phyloP scores from a whole-genome alignment of 2,329 filamentous ascomycete species.

The Paraphoma chrysanthemicola region DNA sequence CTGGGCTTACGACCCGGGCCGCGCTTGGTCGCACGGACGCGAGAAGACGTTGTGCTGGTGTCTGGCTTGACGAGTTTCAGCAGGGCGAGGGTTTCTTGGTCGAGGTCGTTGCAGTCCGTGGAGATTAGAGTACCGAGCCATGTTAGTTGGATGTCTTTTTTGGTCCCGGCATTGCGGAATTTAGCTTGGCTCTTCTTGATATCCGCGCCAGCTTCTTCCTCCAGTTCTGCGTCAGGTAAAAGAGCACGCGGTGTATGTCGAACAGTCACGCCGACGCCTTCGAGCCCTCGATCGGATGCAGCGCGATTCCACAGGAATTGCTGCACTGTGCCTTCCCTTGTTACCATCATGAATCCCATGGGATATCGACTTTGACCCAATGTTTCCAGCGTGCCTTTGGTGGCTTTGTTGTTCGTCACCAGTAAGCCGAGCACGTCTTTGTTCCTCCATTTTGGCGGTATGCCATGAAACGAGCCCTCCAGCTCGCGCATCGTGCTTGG shows the following conservation, averaged over 20 bases:
- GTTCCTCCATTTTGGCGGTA: slow-evolving; percentile 75
- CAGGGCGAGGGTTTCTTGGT: slow-evolving; percentile 28
- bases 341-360: slow-evolving; percentile 73
- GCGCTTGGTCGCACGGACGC: not conserved
- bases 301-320: slow-evolving; percentile 77
- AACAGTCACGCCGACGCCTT: slow-evolving; percentile 55
- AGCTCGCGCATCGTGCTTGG: slow-evolving; percentile 75
- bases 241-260: slow-evolving; percentile 36
- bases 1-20: not conserved
- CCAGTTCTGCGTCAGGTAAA: slow-evolving; percentile 13
- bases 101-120: slow-evolving; percentile 29
- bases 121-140: slow-evolving; percentile 48
- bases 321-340: slow-evolving; percentile 62
- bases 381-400: slow-evolving; percentile 78
- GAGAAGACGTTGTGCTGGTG: too few species aligned
- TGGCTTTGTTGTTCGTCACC: slow-evolving; percentile 72
- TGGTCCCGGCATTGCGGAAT: slow-evolving; percentile 27
- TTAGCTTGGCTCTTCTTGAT: slow-evolving; percentile 13
- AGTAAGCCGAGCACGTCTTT: slow-evolving; percentile 72
- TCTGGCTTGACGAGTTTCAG: slow-evolving; percentile 2
- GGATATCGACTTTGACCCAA: slow-evolving; percentile 72
- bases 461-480: slow-evolving; percentile 77
- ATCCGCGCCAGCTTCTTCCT: slow-evolving; percentile 5
- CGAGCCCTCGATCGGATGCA: slow-evolving; percentile 68
- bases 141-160: slow-evolving; percentile 45